These are phyloP conservation scores for Diaporthe caulivora DNA, from an alignment of 2,329 filamentous ascomycete genomes.

Conservation along the genomic window DNA sequence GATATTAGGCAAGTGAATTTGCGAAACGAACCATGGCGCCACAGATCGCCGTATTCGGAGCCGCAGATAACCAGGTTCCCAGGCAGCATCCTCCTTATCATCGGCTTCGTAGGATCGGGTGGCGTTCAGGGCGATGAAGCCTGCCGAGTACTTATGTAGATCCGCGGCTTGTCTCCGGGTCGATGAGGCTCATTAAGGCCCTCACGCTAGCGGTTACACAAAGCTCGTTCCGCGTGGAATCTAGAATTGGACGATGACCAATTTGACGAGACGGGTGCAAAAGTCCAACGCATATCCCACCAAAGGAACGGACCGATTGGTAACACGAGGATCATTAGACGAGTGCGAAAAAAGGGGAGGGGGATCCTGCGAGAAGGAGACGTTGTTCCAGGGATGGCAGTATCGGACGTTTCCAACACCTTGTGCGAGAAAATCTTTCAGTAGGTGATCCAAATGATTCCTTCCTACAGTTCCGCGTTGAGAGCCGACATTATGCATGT, in stretches of 20 bases:
- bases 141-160: neutral
- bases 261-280: slow-evolving; percentile 25
- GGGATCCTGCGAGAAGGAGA: neutral
- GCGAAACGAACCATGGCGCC: neutral
- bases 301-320: neutral
- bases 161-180: neutral
- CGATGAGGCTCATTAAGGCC: slow-evolving; percentile 26
- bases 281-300: neutral
- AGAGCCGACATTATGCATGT: neutral
- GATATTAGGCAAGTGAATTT: neutral
- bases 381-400: slow-evolving; percentile 5
- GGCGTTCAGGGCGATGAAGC: neutral
- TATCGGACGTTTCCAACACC: slow-evolving; percentile 1
- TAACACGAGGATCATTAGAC: slow-evolving; percentile 14
- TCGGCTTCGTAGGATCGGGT: neutral
- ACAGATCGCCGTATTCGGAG: neutral
- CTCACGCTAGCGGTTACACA: slow-evolving; percentile 27
- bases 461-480: neutral
- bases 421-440: slow-evolving; percentile 3
- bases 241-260: slow-evolving; percentile 5
- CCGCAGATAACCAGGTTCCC: neutral
- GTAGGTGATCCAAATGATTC: neutral
- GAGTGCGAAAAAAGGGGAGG: neutral
- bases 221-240: slow-evolving; percentile 15
- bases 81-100: neutral